These are phyloP conservation scores for Colletotrichum kahawae DNA, from an alignment of 2,329 filamentous ascomycete species.

Conservation along the genomic window DNA sequence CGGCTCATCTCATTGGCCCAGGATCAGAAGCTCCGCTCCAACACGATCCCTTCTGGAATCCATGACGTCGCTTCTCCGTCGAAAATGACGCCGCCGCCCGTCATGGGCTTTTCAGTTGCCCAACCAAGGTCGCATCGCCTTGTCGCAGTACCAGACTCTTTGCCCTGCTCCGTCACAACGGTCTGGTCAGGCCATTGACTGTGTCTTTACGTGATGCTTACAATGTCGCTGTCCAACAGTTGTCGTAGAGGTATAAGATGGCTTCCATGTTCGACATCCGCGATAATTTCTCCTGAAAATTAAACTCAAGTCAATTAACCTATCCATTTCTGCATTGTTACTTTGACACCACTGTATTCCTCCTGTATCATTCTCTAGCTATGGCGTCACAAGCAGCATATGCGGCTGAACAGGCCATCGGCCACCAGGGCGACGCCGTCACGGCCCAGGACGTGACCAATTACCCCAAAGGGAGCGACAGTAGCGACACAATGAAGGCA, in stretches of 20 bases:
- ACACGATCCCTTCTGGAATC: not conserved
- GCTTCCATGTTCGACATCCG: not conserved
- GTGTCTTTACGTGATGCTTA: not conserved
- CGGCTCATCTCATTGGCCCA: not conserved
- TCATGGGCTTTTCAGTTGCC: not conserved
- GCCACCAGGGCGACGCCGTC: constrained; percentile 68
- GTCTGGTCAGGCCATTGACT: not conserved
- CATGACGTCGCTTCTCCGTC: constrained; percentile 14
- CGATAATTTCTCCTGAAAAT: not conserved
- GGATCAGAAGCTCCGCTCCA: not conserved
- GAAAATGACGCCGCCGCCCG: constrained; percentile 9
- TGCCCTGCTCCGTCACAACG: not conserved
- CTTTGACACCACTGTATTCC: not conserved
- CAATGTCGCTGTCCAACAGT: not conserved
- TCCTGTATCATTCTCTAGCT: not conserved
- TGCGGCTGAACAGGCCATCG: constrained; percentile 68
- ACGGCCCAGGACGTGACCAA: constrained; percentile 74
- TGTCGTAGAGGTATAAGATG: not conserved
- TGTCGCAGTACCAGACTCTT: not conserved
- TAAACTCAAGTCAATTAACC: not conserved
- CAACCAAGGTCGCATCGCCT: not conserved
- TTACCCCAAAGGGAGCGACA: constrained; percentile 53
- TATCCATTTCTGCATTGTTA: not conserved
- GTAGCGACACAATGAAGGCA: constrained; percentile 75
- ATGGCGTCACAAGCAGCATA: constrained; percentile 73